phyloP scores from a whole-genome alignment of 305 asterid genomes.

The Solanum hybrid region DNA sequence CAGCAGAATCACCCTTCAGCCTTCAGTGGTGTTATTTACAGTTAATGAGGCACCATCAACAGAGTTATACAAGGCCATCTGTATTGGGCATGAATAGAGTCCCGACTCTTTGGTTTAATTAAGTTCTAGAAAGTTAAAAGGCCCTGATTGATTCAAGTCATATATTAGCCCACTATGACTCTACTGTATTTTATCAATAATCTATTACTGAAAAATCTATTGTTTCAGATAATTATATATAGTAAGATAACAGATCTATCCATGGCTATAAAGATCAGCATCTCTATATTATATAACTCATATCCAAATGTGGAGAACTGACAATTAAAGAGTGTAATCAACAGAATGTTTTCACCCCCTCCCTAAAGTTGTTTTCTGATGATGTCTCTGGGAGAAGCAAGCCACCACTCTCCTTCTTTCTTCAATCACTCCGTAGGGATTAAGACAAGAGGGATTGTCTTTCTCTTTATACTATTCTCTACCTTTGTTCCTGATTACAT shows the following conservation, averaged over 20 bases:
- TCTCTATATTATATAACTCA: neutral
- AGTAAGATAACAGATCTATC: neutral
- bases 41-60: constrained; percentile 1
- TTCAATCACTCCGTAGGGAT: neutral
- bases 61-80: neutral
- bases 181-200: neutral
- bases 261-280: neutral
- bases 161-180: neutral
- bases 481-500: neutral
- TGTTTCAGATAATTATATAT: neutral
- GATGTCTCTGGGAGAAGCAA: neutral
- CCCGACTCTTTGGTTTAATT: neutral
- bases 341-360: neutral
- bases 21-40: neutral
- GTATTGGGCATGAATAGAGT: neutral
- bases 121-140: neutral
- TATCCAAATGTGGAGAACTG: neutral
- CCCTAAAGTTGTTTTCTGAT: neutral
- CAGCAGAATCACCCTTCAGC: neutral
- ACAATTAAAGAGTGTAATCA: neutral
- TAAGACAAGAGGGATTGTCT: neutral
- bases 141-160: neutral
- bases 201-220: neutral
- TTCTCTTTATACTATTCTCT: neutral
- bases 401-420: neutral